These are phyloP conservation scores for Naematelia aurantialba DNA, from an alignment of 768 basidiomycete species.

Conservation along the genomic window DNA sequence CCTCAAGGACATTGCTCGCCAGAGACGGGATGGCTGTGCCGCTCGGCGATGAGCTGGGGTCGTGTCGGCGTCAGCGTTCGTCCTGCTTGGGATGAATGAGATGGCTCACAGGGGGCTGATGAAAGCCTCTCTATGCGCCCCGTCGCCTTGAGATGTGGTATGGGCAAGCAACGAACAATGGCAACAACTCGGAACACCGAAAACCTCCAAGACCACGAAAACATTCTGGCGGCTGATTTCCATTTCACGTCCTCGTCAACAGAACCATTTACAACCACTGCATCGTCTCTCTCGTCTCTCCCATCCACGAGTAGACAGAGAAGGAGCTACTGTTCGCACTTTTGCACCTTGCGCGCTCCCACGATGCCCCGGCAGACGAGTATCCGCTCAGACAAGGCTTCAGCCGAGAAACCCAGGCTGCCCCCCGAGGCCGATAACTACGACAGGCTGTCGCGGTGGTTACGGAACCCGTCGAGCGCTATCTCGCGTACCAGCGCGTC, in stretches of 20 bases:
- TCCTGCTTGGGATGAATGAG: too few species aligned
- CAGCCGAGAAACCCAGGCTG: neutral
- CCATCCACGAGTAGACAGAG: too few species aligned
- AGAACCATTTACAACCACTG: neutral
- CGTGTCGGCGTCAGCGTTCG: too few species aligned
- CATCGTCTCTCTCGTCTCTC: neutral
- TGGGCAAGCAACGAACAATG: too few species aligned
- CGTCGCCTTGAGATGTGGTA: too few species aligned
- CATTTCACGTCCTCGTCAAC: too few species aligned
- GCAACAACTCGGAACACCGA: neutral
- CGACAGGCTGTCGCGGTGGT: neutral
- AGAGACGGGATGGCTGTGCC: neutral
- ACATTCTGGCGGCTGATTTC: too few species aligned
- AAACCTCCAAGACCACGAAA: too few species aligned
- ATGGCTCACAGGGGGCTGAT: too few species aligned
- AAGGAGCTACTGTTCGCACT: too few species aligned
- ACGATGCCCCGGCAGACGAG: neutral
- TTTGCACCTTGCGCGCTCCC: neutral
- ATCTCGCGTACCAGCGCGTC: neutral
- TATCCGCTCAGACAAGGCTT: neutral
- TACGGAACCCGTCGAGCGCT: conserved; percentile 2
- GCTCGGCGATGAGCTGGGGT: too few species aligned
- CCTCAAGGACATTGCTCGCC: conserved; percentile 2
- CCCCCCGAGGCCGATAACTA: neutral
- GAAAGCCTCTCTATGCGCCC: too few species aligned